Evolutionary conservation across 305 asterid genomes (phyloP).

Genomic region (Stenogyne calaminthoides): DNA sequence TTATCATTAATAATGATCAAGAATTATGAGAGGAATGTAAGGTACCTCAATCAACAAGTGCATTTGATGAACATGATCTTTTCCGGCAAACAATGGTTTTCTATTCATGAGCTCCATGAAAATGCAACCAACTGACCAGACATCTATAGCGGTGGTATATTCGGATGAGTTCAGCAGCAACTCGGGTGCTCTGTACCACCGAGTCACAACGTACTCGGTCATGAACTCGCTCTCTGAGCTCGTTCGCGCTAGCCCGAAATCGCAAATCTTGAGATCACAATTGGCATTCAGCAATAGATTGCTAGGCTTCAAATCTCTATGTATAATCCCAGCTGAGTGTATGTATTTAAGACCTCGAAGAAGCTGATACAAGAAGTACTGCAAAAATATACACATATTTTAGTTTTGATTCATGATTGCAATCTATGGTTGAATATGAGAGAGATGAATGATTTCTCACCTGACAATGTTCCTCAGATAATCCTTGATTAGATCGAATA

Average conservation of each 20-base stretch:
- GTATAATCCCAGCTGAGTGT: conserved; percentile 89
- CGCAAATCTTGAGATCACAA: conserved; percentile 94
- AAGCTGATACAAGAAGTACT: conserved; percentile 94
- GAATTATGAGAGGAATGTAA: neutral
- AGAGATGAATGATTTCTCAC: conserved; percentile 35
- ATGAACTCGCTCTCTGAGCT: conserved; percentile 78
- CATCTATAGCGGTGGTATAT: conserved; percentile 80
- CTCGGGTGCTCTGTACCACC: conserved; percentile 99
- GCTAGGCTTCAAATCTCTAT: conserved; percentile 94
- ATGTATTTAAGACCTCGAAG: conserved; percentile 94
- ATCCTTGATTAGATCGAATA: conserved; percentile 84
- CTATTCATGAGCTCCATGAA: conserved; percentile 96
- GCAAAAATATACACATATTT: conserved; percentile 33
- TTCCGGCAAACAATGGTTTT: conserved; percentile 87
- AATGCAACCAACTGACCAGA: conserved; percentile 99
- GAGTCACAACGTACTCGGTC: conserved; percentile 96
- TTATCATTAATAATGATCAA: no score
- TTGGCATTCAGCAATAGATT: conserved; percentile 82
- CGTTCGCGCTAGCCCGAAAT: conserved; percentile 92
- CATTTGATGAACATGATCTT: conserved; percentile 94
- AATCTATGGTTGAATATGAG: neutral
- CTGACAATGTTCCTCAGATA: conserved; percentile 96
- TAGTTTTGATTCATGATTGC: conserved; percentile 18
- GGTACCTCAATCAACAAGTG: conserved; percentile 82
- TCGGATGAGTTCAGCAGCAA: conserved; percentile 79